Base-by-base conservation (phyloP, 2,329 filamentous ascomycete genomes). In the Penicillium olsonii region DNA sequence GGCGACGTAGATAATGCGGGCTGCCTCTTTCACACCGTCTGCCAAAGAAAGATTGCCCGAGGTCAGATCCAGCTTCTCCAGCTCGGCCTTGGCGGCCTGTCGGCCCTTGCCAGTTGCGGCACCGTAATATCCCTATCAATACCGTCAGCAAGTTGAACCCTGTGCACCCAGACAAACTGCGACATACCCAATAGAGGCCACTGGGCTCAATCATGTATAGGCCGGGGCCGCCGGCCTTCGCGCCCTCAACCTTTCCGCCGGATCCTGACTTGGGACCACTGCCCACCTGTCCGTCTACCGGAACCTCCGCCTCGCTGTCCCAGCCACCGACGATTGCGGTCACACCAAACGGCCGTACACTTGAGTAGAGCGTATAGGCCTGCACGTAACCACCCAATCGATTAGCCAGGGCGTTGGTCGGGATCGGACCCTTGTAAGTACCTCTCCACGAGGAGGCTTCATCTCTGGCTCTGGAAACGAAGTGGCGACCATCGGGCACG, bases 141-240 rank as follows among this genome's bases (percentile, higher is more conserved):
- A 52, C 20, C 24, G 53, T 70, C 41, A 72, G 64, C 45, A 58
- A 37, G 19, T 18, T 4, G 5, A 19, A 2, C 12, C 14, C 22
- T 11, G 4, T 2, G n/a, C 11, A 42, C 10, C n/a, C 8, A 17
- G 12, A n/a, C 33, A 4, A 24, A 22, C 37, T 19, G 8, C 33
- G 35, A 58, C 75, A 45, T 77, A 84, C 82, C 94, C 94, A 99
- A 80, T 96, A 97, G 61, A 92, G 77, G 48, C 94, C 94, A 67
- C 91, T 96, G 35, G 94, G 94, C 79, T 99, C 94, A 63, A 99
- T 92, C 94, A 99, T 99, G 82, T 96, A 99, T 54, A 99, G 83
- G 56, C 86, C 92, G 18, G 94, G 94, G 1, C 92, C 94, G 62
- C 94, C 94, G 69, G 91, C 85, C 71, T 84, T 87, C 66, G 84